Evolutionary conservation across 306 rosid genomes (phyloP), one percentile per base, ranked within the genome.

Genomic region (Acmispon strigosus): DNA sequence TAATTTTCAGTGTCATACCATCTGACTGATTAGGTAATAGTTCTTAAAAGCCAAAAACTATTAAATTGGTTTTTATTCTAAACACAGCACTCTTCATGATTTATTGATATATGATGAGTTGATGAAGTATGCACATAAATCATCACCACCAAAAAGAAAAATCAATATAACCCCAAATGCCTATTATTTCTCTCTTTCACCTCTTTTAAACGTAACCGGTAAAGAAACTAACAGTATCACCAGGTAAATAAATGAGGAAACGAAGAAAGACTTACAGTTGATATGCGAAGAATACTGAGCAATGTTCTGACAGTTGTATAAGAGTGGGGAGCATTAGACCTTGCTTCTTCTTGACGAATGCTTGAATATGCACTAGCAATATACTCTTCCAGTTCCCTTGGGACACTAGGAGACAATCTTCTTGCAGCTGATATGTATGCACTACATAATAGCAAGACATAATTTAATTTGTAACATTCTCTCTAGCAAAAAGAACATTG

Each of bases 291-390:
- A 81, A 95, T 95, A 75, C 97, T 95, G 78, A 95, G 99, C 75
- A 95, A 85, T 49, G 99, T 95, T 87, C 99, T 80, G 72, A 95
- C 84, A 24, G 99, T 95, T 12, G 99, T 91, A 72, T 95, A 95
- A 69, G 99, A 87, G 82, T 95, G 97, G 13, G 99, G 97, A 65
- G 96, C 68, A 43, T 80, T 85, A 10, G 97, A 89, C 75, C 85
- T 91, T 68, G 97, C 91, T 84, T 91, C 99, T 76, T 95, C 99
- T 82, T 95, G 97, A 54, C 99, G 87, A 78, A 95, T 89, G 76
- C 84, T 69, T 36, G 91, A 89, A 84, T 95, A 91, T 39, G 99
- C 99, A 70, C 81, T 91, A 18, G 99, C 97, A 81, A 95, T 77
- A 75, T 95, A 95, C 86, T 91, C 99, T 86, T 89, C 97, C 44